Percentiles rank a stretch among this genome's conserved stretches.
Conservation (phyloP, 148 eudicot genomes). For the Fagopyrum tataricum region DNA sequence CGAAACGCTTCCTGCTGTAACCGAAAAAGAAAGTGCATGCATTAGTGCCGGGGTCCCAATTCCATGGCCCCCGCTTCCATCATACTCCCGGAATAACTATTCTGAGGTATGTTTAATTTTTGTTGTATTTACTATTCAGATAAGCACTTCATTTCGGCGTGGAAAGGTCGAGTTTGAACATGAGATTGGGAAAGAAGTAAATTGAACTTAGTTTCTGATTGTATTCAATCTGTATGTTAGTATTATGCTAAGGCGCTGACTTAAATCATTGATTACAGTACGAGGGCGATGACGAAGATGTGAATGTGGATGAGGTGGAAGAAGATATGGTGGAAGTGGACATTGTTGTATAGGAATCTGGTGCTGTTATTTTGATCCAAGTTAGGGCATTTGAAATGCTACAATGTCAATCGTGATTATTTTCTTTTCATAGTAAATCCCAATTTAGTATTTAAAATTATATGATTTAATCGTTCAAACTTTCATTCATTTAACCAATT, state of each 20-base stretch:
- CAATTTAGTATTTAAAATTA: too few relatives aligned
- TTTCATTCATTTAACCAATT: too few relatives aligned
- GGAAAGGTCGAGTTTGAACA: background rate
- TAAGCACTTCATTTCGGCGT: background rate
- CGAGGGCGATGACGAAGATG: conserved; percentile 42
- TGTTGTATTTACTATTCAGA: background rate
- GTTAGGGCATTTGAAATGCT: too few relatives aligned
- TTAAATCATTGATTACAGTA: conserved; percentile 38
- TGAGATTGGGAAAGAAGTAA: background rate
- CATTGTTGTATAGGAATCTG: conserved; percentile 29
- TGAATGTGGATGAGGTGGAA: conserved; percentile 43
- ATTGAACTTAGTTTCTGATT: background rate
- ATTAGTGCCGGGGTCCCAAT: conserved; percentile 20
- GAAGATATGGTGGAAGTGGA: conserved; percentile 57
- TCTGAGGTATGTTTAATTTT: conserved; percentile 39
- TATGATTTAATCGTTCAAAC: too few relatives aligned
- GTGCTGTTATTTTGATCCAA: too few relatives aligned
- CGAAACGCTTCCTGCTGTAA: conserved; percentile 19
- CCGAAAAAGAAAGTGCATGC: conserved; percentile 22
- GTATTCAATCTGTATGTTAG: background rate
- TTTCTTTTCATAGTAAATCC: too few relatives aligned
- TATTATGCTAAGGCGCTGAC: background rate
- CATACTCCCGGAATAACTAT: conserved; percentile 37
- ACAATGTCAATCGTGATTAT: too few relatives aligned
- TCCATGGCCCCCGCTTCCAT: conserved; percentile 47